Conservation (phyloP, 129 eudicot genomes). For the Flaveria sonorensis region DNA sequence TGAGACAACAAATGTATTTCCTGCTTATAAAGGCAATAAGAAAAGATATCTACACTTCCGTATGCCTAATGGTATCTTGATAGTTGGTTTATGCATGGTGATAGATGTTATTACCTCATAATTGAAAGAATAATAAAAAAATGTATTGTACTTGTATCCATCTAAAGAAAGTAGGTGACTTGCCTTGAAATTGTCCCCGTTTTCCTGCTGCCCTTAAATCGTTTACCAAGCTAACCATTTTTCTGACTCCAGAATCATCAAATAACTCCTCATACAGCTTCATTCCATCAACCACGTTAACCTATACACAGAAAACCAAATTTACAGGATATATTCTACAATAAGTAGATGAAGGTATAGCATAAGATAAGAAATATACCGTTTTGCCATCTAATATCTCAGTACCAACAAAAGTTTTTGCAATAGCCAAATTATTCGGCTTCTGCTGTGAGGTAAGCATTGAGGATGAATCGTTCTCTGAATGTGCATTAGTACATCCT, state of each 20-base stretch:
- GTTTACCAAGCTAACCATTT: conserved; percentile 52
- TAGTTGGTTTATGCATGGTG: neutral
- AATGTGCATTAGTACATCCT: conserved; percentile 32
- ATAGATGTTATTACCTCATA: neutral
- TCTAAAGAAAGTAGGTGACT: conserved; percentile 13
- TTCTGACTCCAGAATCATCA: conserved; percentile 60
- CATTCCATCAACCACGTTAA: conserved; percentile 33
- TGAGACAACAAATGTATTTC: conserved; percentile 53
- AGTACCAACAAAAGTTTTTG: conserved; percentile 60
- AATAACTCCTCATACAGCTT: conserved; percentile 58
- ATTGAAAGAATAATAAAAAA: neutral
- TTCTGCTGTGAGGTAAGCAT: conserved; percentile 27
- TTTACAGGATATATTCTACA: neutral
- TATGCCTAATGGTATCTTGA: neutral
- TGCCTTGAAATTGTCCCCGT: conserved; percentile 47
- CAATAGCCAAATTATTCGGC: conserved; percentile 31
- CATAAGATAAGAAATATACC: conserved; percentile 31
- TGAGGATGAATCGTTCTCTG: conserved; percentile 40
- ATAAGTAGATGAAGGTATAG: neutral
- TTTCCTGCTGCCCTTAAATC: conserved; percentile 71
- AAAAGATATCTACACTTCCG: neutral
- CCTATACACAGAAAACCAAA: conserved; percentile 8
- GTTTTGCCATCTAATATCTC: conserved; percentile 68
- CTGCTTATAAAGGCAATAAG: conserved; percentile 38
- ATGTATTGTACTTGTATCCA: neutral